A percentile compares a stretch with the other conserved stretches of the same genome.
Evolutionary conservation across 345 rosid species (phyloP).

Genomic region (thale cress (Arabidopsis thaliana)): TAIR10.1 NC_003070.9:10763501-10764000

Average conservation of each 20-base stretch:
- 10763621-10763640: constrained; percentile 96
- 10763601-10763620: constrained; percentile 99
- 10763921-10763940: background rate
- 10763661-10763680: constrained; percentile 11
- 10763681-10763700: constrained; percentile 11
- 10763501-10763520: constrained; percentile 70
- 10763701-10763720: constrained; percentile 2
- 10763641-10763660: constrained; percentile 82
- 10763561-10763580: constrained; percentile 64
- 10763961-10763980: constrained; percentile 32
- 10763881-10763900: background rate
- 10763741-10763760: constrained; percentile 5
- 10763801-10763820: background rate
- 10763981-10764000: constrained; percentile 24
- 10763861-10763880: constrained; percentile 14
- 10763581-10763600: constrained; percentile 78
- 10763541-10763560: constrained; percentile 51
- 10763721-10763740: constrained; percentile 5
- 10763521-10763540: constrained; percentile 43
- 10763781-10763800: constrained; percentile 20
- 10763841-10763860: background rate
- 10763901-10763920: background rate
- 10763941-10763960: constrained; percentile 5
- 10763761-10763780: background rate
- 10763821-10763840: background rate